Percentiles rank a stretch among this genome's conserved stretches.
These are phyloP conservation scores for Pseudocercospora eumusae DNA, from an alignment of 2,329 filamentous ascomycete species.

Conservation along the genomic window DNA sequence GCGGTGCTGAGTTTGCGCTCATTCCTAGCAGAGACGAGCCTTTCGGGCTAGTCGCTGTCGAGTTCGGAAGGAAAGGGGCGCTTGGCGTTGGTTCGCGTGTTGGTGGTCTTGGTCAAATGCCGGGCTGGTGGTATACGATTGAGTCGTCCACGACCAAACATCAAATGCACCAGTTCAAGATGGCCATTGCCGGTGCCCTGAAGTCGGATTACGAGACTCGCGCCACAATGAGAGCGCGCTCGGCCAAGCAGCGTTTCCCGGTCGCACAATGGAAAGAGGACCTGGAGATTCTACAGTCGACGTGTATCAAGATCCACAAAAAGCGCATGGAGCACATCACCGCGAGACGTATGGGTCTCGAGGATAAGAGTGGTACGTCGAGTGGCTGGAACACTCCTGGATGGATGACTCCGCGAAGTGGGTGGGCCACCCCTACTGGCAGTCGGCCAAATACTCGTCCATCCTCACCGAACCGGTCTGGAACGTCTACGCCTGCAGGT, in stretches of 20 bases:
- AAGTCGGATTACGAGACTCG: constrained; percentile 56
- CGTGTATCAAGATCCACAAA: constrained; percentile 60
- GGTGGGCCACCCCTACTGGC: constrained; percentile 42
- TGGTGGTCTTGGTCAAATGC: constrained; percentile 66
- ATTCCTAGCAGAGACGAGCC: constrained; percentile 68
- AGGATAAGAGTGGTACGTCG: constrained; percentile 34
- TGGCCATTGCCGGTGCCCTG: constrained; percentile 60
- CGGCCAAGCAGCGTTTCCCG: constrained; percentile 66
- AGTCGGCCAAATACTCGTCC: constrained; percentile 37
- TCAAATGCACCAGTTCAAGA: constrained; percentile 63
- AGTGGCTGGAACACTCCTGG: constrained; percentile 42
- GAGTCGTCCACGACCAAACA: constrained; percentile 65
- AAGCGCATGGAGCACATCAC: constrained; percentile 48
- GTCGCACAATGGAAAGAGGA: constrained; percentile 66
- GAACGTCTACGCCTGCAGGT: constrained; percentile 30
- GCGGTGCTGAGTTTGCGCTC: constrained; percentile 65
- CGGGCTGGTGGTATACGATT: constrained; percentile 68
- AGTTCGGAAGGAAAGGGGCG: constrained; percentile 67
- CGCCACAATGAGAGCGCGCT: constrained; percentile 63
- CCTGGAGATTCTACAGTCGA: constrained; percentile 62
- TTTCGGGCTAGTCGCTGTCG: constrained; percentile 66
- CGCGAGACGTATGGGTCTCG: constrained; percentile 36
- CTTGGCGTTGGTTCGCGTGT: constrained; percentile 65
- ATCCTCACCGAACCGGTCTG: constrained; percentile 37
- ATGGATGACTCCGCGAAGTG: constrained; percentile 46